Base-by-base conservation (phyloP, 2,329 filamentous ascomycete genomes). In the Xylariales sp. region DNA sequence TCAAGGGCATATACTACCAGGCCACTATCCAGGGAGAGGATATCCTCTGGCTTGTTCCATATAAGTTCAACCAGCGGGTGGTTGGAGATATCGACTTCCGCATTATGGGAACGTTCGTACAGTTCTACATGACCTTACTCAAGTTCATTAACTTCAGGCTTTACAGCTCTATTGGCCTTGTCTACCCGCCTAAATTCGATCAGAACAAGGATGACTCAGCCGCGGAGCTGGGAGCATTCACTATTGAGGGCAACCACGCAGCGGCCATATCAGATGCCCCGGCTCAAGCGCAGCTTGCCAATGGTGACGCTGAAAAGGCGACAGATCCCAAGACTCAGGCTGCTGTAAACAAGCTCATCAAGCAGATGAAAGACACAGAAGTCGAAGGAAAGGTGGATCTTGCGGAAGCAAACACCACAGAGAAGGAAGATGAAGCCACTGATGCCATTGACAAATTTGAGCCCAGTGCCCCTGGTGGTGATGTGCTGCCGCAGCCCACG, bases 1-100 rank as follows among this genome's bases (percentile, higher is more conserved):
- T 98, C 69, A 98, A 98, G 75, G 93, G 93, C 47, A 97, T 98
- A 58, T 98, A 98, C 72, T 98, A 97, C 68, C 91, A 97, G 69
- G 93, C 91, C 18, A 96, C 84, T 38, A 94, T 98, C 47, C 88
- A 96, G 64, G 93, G 93, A 36, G 90, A 98, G 69, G 91, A 97
- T 58, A 86, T 98, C 37, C 74, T 97, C 51, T 98, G 93, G 93
- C 75, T 98, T 28, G 91, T 96, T 9, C 93, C 93, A 1, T 98
- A 98, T 72, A 88, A 88, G 64, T 98, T 98, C 68, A 95, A 97
- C 59, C 93, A 98, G 72, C 78, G 87, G 53, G 84, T 95, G 11
- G 87, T 93, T 29, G 88, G 86, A 44, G 93, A 98, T 64, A 86
- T 98, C 50, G 93, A 98, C 65, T 98, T 96, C 70, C 78, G 93